Evolutionary conservation across 2,329 filamentous ascomycete species (phyloP).

Genomic region (Sphaerostilbella broomeana): DNA sequence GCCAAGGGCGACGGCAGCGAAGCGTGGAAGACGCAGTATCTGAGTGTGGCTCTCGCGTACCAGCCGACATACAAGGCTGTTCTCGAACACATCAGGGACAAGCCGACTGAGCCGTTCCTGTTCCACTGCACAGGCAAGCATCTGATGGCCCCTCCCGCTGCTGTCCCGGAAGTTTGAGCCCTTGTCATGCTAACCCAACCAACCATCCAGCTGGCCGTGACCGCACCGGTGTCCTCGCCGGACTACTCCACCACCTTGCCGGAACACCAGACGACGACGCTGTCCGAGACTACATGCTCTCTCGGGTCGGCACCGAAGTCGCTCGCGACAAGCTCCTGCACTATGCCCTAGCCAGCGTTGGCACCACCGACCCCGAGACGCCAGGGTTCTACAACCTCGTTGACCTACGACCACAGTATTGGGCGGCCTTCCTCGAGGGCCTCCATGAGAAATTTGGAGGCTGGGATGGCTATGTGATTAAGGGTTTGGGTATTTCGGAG

Average conservation of each 20-base stretch:
- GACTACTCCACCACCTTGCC: conserved; percentile 44
- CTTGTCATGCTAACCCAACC: too few relatives aligned
- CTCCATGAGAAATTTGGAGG: conserved; percentile 40
- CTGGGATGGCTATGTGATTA: conserved; percentile 42
- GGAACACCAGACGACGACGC: conserved; percentile 38
- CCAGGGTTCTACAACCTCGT: conserved; percentile 45
- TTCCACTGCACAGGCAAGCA: conserved; percentile 48
- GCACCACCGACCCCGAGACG: conserved; percentile 29
- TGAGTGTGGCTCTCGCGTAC: conserved; percentile 40
- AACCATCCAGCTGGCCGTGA: conserved; percentile 47
- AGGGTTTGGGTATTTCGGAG: conserved; percentile 38
- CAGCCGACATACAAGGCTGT: conserved; percentile 36
- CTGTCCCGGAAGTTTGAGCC: too few relatives aligned
- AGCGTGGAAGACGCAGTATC: conserved; percentile 41
- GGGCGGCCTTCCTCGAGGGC: conserved; percentile 39
- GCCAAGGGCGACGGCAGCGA: conserved; percentile 37
- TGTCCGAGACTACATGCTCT: conserved; percentile 46
- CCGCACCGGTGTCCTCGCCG: conserved; percentile 45
- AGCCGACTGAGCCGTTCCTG: conserved; percentile 37
- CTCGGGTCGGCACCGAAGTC: conserved; percentile 46
- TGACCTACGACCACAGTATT: conserved; percentile 37
- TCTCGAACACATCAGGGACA: conserved; percentile 42
- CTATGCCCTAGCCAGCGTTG: conserved; percentile 34
- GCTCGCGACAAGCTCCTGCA: conserved; percentile 41
- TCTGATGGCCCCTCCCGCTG: background rate